Percentiles rank a stretch among this genome's conserved stretches.
Evolutionary conservation across 495 filamentous ascomycete genomes (phyloP).

Genomic region (Rhypophila decipiens): DNA sequence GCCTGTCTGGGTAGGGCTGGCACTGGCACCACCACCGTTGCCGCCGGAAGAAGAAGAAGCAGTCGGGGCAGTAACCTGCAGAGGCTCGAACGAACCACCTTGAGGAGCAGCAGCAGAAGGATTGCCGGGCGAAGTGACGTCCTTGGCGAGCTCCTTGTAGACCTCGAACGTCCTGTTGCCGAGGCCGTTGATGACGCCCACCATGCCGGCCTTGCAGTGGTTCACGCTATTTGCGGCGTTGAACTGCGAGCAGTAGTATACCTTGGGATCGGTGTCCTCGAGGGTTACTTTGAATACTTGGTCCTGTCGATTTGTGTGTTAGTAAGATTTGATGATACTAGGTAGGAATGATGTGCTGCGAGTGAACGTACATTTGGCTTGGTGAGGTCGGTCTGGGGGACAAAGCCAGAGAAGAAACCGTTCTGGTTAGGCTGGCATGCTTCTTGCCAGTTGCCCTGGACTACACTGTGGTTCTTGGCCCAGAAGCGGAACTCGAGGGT

Average conservation of each 20-base stretch:
- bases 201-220: constrained; percentile 32
- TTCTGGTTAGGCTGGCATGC: constrained; percentile 38
- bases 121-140: constrained; percentile 11
- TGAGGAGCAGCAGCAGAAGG: constrained; percentile 8
- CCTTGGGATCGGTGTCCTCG: constrained; percentile 47
- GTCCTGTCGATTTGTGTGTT: constrained; percentile 9
- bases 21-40: not conserved
- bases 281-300: constrained; percentile 43
- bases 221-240: constrained; percentile 23
- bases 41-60: too few relatives aligned
- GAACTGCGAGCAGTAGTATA: constrained; percentile 49
- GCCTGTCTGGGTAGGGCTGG: not conserved
- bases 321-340: not conserved
- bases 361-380: constrained; percentile 17
- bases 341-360: not conserved
- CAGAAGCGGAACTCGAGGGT: constrained; percentile 50
- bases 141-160: constrained; percentile 13
- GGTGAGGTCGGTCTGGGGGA: constrained; percentile 20
- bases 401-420: constrained; percentile 44
- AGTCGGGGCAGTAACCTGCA: not conserved
- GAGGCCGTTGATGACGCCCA: constrained; percentile 28
- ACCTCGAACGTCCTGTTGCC: constrained; percentile 8
- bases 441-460: constrained; percentile 35
- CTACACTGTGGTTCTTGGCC: constrained; percentile 45
- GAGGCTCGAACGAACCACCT: constrained; percentile 13